A percentile compares a stretch with the other conserved stretches of the same genome.
Evolutionary conservation across 2,329 filamentous ascomycete species (phyloP).

Genomic region (Sporothrix brunneoviolacea): DNA sequence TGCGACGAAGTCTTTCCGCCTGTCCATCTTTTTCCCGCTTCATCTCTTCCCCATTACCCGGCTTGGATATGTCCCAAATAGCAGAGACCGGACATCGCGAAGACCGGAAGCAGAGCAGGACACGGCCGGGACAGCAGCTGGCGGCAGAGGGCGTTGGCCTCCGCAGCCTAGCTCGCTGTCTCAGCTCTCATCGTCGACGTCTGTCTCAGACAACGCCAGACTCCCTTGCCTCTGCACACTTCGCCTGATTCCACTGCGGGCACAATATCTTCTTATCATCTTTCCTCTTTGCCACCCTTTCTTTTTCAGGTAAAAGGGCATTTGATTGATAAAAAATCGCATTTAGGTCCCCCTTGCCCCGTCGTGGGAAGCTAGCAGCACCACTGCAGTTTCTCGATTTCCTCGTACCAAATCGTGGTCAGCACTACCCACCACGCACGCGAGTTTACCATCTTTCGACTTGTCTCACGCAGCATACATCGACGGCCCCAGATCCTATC

Average conservation of each 20-base stretch:
- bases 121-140: no score
- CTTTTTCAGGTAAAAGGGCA: neutral
- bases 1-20: neutral
- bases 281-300: neutral
- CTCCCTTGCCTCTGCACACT: constrained; percentile 4
- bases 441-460: neutral
- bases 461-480: no score
- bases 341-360: neutral
- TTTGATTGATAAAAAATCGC: neutral
- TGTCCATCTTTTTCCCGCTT: neutral
- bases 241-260: neutral
- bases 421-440: neutral
- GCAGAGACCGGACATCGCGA: no score
- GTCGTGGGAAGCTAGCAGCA: no score
- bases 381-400: no score
- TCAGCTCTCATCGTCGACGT: constrained; percentile 10
- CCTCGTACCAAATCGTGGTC: no score
- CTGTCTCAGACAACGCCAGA: constrained; percentile 5
- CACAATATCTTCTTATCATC: neutral
- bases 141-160: neutral
- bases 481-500: no score
- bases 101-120: no score
- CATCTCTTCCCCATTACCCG: neutral
- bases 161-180: constrained; percentile 2
- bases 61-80: neutral